phyloP scores from a whole-genome alignment of 805 yeast genomes.

The Debaryomyces prosopidis region DNA sequence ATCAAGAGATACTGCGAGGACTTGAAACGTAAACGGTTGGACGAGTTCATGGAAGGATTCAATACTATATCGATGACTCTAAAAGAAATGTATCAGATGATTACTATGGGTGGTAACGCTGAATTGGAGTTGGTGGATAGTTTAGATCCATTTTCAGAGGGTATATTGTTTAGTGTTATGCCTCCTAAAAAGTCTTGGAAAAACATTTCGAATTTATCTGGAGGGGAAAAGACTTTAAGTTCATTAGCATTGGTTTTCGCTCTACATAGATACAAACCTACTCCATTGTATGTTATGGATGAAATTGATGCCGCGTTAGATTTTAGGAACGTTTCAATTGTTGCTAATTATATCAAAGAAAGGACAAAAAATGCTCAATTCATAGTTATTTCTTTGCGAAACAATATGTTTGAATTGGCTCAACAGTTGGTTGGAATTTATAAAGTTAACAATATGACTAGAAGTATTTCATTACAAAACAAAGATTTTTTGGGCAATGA shows the following conservation, averaged over 20 bases:
- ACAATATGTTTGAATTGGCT: constrained; percentile 97
- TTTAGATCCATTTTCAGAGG: constrained; percentile 97
- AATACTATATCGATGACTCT: constrained; percentile 79
- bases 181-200: constrained; percentile 99
- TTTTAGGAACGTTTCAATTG: constrained; percentile 94
- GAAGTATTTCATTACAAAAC: constrained; percentile 76
- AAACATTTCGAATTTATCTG: constrained; percentile 90
- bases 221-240: constrained; percentile 96
- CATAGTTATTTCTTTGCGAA: constrained; percentile 89
- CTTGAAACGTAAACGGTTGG: constrained; percentile 69
- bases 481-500: constrained; percentile 41
- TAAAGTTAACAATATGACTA: constrained; percentile 88
- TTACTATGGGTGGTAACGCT: constrained; percentile 99
- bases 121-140: constrained; percentile 94
- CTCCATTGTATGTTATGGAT: constrained; percentile 98
- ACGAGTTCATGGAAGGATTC: constrained; percentile 94
- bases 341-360: constrained; percentile 94
- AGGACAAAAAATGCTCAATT: constrained; percentile 96
- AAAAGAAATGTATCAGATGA: constrained; percentile 97
- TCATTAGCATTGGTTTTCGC: constrained; percentile 96
- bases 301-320: constrained; percentile 99
- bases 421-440: constrained; percentile 93
- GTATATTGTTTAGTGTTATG: constrained; percentile 95
- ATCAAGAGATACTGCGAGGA: constrained; percentile 63
- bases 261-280: constrained; percentile 91